Conservation (phyloP, 2,329 filamentous ascomycete genomes). For the Colletotrichum lini region DNA sequence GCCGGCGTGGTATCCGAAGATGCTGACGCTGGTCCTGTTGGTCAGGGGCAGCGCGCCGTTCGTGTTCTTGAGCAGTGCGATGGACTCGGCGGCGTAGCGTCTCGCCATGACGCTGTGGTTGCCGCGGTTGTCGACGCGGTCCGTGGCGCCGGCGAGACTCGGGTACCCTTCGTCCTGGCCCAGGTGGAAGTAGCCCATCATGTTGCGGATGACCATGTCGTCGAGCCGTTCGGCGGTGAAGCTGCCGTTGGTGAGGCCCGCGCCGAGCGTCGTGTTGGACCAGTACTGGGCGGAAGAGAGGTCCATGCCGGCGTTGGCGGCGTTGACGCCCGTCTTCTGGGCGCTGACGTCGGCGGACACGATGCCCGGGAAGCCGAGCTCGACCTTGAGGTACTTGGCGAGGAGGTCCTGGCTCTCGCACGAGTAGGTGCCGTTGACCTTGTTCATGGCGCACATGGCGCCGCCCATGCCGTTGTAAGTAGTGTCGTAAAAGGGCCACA, state of each 20-base stretch:
- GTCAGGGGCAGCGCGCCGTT: constrained; percentile 73
- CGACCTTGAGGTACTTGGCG: constrained; percentile 46
- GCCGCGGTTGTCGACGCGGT: constrained; percentile 74
- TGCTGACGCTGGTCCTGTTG: constrained; percentile 50
- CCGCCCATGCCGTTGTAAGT: constrained; percentile 43
- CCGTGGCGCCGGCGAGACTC: constrained; percentile 60
- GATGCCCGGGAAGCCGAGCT: constrained; percentile 48
- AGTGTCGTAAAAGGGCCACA: constrained; percentile 46
- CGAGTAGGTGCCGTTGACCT: constrained; percentile 44
- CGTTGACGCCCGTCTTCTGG: constrained; percentile 45
- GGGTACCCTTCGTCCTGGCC: constrained; percentile 69
- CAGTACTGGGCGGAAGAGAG: constrained; percentile 61
- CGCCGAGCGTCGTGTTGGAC: constrained; percentile 69
- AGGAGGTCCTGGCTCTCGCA: constrained; percentile 48
- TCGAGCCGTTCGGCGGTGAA: constrained; percentile 68
- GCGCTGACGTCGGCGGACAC: constrained; percentile 43
- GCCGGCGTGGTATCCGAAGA: constrained; percentile 56
- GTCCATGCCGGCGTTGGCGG: constrained; percentile 49
- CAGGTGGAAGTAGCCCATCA: constrained; percentile 67
- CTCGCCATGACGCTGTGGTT: constrained; percentile 65
- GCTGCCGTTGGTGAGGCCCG: constrained; percentile 72
- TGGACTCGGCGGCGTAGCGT: constrained; percentile 65
- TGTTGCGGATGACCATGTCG: constrained; percentile 74
- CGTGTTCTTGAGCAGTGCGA: constrained; percentile 82
- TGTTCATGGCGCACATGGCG: constrained; percentile 48